Percentiles rank a stretch among this genome's conserved stretches.
Conservation (phyloP, 1,139 yeast species). For the Zygotorulaspora mrakii region DNA sequence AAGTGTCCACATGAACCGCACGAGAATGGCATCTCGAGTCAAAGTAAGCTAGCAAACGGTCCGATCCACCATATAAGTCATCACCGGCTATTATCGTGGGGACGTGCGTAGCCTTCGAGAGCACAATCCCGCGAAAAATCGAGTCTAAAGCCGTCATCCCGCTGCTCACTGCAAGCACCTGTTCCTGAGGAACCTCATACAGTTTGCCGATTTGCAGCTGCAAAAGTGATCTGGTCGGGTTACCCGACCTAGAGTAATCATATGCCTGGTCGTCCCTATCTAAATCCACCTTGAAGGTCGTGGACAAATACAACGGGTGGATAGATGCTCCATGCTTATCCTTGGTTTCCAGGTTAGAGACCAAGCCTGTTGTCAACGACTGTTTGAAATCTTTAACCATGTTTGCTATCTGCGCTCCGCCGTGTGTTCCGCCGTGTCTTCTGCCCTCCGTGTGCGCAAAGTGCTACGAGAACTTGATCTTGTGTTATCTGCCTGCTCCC, state of each 20-base stretch:
- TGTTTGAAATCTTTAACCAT: conserved; percentile 12
- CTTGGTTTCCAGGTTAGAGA: conserved; percentile 51
- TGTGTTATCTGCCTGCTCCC: no score
- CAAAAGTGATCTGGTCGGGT: conserved; percentile 80
- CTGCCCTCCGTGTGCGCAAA: no score
- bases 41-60: conserved; percentile 73
- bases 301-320: conserved; percentile 87
- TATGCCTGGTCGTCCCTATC: conserved; percentile 64
- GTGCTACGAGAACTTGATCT: no score
- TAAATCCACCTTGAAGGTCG: conserved; percentile 80
- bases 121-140: conserved; percentile 69
- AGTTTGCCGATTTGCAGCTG: conserved; percentile 74
- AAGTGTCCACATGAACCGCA: conserved; percentile 79
- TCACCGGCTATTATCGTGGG: conserved; percentile 71
- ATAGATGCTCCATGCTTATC: conserved; percentile 81
- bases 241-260: conserved; percentile 92
- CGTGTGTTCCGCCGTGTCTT: no score
- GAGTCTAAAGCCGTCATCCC: conserved; percentile 95
- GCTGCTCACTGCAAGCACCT: conserved; percentile 76
- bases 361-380: conserved; percentile 66
- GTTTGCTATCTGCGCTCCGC: not conserved
- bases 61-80: conserved; percentile 90
- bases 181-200: conserved; percentile 57
- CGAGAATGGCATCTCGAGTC: conserved; percentile 62
- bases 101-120: conserved; percentile 31